Conservation (phyloP, 139 green algal species). For the Auxenochlorella pyrenoidosa region DNA sequence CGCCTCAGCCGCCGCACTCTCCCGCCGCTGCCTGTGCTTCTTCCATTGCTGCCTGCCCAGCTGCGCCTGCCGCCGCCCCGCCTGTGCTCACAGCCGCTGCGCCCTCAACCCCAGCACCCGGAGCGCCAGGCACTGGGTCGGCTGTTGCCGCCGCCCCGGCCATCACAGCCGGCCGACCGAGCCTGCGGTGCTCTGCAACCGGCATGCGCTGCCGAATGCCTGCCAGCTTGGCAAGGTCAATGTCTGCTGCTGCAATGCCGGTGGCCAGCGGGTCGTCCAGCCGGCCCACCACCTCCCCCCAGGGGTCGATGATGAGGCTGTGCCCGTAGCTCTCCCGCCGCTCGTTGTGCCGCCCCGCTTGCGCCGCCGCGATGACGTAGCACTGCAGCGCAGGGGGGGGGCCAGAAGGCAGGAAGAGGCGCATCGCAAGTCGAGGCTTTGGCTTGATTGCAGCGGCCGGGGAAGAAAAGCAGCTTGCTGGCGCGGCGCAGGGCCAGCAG, state of each 20-base stretch:
- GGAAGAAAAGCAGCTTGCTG: too few relatives aligned
- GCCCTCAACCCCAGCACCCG: too few relatives aligned
- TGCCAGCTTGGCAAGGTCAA: constrained; percentile 61
- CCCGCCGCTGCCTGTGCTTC: too few relatives aligned
- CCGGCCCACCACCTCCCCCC: constrained; percentile 83
- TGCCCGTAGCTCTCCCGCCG: constrained; percentile 93
- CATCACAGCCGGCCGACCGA: background rate
- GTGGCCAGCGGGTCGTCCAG: constrained; percentile 78
- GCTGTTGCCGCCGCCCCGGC: background rate
- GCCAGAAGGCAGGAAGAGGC: background rate
- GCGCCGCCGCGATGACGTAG: constrained; percentile 94
- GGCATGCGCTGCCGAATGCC: constrained; percentile 45
- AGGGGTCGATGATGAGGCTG: constrained; percentile 92
- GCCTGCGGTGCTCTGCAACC: constrained; percentile 32
- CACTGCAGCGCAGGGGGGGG: constrained; percentile 49
- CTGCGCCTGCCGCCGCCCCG: too few relatives aligned
- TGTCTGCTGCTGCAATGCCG: constrained; percentile 80
- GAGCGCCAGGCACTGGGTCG: background rate
- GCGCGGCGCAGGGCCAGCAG: too few relatives aligned
- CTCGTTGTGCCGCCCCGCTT: constrained; percentile 89
- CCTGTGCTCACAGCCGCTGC: too few relatives aligned
- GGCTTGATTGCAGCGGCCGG: too few relatives aligned
- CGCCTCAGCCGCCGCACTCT: background rate
- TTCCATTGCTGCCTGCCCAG: too few relatives aligned
- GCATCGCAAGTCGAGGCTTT: too few relatives aligned